Conservation (phyloP, 768 basidiomycete species). For the Leccinum barrowsii region DNA sequence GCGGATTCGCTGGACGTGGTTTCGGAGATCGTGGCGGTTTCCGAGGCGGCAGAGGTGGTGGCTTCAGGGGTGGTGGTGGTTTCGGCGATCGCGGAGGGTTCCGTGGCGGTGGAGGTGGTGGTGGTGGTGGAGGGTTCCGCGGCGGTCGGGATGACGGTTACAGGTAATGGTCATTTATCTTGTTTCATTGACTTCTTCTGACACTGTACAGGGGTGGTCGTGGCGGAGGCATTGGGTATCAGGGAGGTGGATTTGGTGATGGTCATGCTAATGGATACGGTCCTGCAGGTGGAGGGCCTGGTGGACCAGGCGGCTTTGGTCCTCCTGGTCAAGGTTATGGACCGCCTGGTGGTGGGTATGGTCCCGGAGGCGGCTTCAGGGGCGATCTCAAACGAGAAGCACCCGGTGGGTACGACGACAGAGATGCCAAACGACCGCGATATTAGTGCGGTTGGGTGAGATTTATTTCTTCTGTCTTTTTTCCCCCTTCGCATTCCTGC, state of each 20-base stretch:
- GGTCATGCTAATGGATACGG: slow-evolving; percentile 52
- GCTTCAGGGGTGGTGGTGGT: slow-evolving; percentile 46
- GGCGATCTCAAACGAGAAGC: slow-evolving; percentile 74
- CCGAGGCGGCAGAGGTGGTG: slow-evolving; percentile 42
- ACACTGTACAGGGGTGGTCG: slow-evolving; percentile 50
- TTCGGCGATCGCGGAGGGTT: slow-evolving; percentile 38
- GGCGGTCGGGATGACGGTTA: slow-evolving; percentile 45
- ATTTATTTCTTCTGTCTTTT: slow-evolving; percentile 27
- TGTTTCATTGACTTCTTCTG: slow-evolving; percentile 10
- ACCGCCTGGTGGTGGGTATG: slow-evolving; percentile 44
- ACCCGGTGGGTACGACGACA: slow-evolving; percentile 76
- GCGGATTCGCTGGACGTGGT: slow-evolving; percentile 43
- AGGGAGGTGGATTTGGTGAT: slow-evolving; percentile 57
- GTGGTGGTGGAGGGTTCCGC: slow-evolving; percentile 34
- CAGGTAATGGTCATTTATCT: slow-evolving; percentile 36
- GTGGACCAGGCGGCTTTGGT: slow-evolving; percentile 45
- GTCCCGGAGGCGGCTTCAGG: slow-evolving; percentile 53
- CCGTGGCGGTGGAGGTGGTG: slow-evolving; percentile 39
- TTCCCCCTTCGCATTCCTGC: slow-evolving; percentile 19
- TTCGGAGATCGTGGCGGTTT: slow-evolving; percentile 36
- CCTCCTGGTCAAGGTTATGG: slow-evolving; percentile 38
- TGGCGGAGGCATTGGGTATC: slow-evolving; percentile 70
- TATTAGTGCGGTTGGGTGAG: slow-evolving; percentile 53
- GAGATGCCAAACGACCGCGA: slow-evolving; percentile 77
- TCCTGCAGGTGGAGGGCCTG: slow-evolving; percentile 41